These are phyloP conservation scores for Decorospora gaudefroyi DNA, from an alignment of 2,329 filamentous ascomycete genomes.

Conservation along the genomic window DNA sequence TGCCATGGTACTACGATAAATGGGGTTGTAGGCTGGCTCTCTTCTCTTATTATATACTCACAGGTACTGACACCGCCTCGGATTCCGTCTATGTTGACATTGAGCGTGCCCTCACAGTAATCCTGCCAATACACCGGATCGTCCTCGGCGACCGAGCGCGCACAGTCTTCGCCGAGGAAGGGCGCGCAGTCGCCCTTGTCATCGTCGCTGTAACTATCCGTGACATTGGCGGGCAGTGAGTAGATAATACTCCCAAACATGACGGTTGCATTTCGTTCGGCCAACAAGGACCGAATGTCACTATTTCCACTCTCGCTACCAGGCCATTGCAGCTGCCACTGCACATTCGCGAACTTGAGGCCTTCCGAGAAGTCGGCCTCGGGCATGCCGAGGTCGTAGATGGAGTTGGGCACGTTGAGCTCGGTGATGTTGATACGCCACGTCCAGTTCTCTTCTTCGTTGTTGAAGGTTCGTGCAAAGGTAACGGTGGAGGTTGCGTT, in stretches of 20 bases:
- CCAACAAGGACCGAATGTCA: neutral
- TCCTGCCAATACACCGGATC: no score
- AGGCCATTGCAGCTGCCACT: conserved; percentile 10
- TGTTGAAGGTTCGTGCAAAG: neutral
- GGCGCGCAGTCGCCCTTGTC: conserved; percentile 4
- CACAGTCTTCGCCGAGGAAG: conserved; percentile 3
- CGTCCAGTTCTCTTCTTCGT: neutral
- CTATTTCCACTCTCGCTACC: neutral
- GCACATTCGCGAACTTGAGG: conserved; percentile 1
- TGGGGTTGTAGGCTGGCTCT: no score
- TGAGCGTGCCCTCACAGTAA: no score
- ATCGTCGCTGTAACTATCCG: neutral
- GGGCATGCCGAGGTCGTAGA: neutral
- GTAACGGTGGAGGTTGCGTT: no score
- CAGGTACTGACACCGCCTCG: no score
- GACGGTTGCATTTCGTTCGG: neutral
- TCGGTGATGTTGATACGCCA: conserved; percentile 6
- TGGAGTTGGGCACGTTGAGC: neutral
- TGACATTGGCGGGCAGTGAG: conserved; percentile 1
- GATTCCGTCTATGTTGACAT: no score
- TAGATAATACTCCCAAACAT: neutral
- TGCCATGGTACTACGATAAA: no score
- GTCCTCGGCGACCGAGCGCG: neutral
- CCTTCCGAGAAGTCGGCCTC: conserved; percentile 2
- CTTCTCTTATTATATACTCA: no score